Evolutionary conservation across 345 rosid species (phyloP), one percentile per base, ranked within the genome.

Genomic region (Pelargonium nanum): DNA sequence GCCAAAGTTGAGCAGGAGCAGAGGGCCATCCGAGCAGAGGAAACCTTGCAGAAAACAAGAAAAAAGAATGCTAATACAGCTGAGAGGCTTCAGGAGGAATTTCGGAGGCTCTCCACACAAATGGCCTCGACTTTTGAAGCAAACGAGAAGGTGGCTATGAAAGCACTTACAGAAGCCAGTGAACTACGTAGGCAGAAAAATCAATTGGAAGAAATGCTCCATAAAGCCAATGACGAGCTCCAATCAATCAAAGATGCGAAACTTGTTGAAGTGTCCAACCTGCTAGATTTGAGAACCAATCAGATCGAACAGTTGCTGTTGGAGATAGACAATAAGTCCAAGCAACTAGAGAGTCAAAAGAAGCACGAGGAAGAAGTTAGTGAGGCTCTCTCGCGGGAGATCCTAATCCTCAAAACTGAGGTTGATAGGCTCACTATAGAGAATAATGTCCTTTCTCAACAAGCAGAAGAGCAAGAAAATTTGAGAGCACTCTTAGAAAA

Each of bases 11-110:
- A 62, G 72, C 72, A 70, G 55, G 75, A 74, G 63, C 60, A 74
- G 53, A 70, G 71, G 60, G 78, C 75, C 65, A 74, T 74, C 63
- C 28, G 10, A 40, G 72, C 78, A 20, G 78, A 74, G 74, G 78
- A 70, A 59, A 71, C 72, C 48, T 63, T 74, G 64, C 24, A 60
- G 19, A 56, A 58, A 55, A 67, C 69, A 22, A 70, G 69, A 63
- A 66, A 62, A 71, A 74, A 66, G 30, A 74, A 70, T 63, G 71
- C 69, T 21, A 34, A 52, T 56, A 64, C 66, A 32, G 78, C 78
- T 19, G 75, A 67, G 63, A 74, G 56, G 55, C 63, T 74, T 15
- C 78, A 70, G 52, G 75, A 70, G 57, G 74, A 74, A 58, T 64
- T 74, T 30, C 62, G 59, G 24, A 70, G 52, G 63, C 48, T 74